Evolutionary conservation across 805 yeast species (phyloP).

Genomic region (Suhomyces xylopsoci): DNA sequence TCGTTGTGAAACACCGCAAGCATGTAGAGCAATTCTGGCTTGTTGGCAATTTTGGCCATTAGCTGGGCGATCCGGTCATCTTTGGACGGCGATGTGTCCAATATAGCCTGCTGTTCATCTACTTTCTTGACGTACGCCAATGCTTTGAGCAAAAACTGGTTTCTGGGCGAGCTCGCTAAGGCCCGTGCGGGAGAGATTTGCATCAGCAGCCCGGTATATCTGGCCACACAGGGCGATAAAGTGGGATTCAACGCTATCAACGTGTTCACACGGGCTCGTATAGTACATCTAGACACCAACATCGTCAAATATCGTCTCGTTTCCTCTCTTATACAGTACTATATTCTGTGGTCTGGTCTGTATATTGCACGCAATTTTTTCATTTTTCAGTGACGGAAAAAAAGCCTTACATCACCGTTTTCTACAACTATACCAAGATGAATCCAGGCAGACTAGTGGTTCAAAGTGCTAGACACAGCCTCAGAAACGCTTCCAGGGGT

Average conservation of each 20-base stretch:
- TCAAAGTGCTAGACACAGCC: not conserved
- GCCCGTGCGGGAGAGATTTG: not conserved
- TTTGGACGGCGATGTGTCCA: constrained; percentile 18
- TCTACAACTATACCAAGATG: not conserved
- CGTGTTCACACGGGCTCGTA: not conserved
- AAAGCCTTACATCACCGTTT: not conserved
- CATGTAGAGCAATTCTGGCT: constrained; percentile 29
- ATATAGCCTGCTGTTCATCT: constrained; percentile 21
- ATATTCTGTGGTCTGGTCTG: not conserved
- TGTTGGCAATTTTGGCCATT: constrained; percentile 18
- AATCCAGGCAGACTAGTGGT: not conserved
- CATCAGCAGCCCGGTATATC: not conserved
- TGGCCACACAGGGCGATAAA: not conserved
- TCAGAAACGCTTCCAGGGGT: not conserved
- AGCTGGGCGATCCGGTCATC: constrained; percentile 22
- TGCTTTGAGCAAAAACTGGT: constrained; percentile 13
- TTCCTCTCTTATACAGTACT: not conserved
- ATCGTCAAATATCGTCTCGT: not conserved
- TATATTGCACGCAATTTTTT: not conserved
- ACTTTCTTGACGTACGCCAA: constrained; percentile 28
- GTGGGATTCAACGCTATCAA: no score
- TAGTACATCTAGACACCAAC: not conserved
- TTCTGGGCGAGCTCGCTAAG: not conserved
- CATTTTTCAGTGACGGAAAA: not conserved
- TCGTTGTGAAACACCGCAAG: constrained; percentile 32